Percentiles rank a stretch among this genome's conserved stretches.
These are phyloP conservation scores for Cupressus sempervirens DNA, from an alignment of 75 land plant genomes.

Conservation along the genomic window DNA sequence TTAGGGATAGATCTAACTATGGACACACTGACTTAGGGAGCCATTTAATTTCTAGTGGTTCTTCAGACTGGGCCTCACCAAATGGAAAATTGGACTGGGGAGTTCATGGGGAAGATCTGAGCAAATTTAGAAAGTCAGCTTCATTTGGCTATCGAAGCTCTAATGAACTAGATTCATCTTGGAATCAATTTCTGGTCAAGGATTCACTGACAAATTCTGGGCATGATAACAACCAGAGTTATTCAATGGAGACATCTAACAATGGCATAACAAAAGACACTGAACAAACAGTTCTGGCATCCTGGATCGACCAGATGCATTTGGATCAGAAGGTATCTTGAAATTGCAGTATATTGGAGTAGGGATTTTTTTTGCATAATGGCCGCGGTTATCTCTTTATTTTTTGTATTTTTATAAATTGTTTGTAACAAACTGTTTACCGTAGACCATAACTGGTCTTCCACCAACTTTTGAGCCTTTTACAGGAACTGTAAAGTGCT, in stretches of 20 bases:
- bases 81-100: constrained; percentile 73
- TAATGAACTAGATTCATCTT: constrained; percentile 53
- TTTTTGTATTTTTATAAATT: constrained; percentile 10
- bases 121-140: constrained; percentile 64
- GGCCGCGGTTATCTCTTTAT: neutral
- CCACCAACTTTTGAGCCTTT: constrained; percentile 5
- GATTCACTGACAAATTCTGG: constrained; percentile 21
- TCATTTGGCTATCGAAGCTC: constrained; percentile 52
- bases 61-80: constrained; percentile 65
- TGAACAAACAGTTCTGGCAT: constrained; percentile 12
- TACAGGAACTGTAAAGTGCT: constrained; percentile 12
- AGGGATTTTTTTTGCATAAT: constrained; percentile 4
- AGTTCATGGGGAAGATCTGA: constrained; percentile 52
- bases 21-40: constrained; percentile 26
- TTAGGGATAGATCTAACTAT: constrained; percentile 22
- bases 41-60: neutral
- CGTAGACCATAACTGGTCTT: neutral
- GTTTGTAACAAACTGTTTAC: constrained; percentile 7
- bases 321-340: constrained; percentile 64
- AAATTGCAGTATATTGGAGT: constrained; percentile 6
- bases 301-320: constrained; percentile 44
- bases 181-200: constrained; percentile 53
- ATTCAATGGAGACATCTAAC: constrained; percentile 1
- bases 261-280: neutral
- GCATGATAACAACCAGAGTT: constrained; percentile 1